Evolutionary conservation across 192 early-diverging fungal genomes (phyloP).

Genomic region (Backusella macrospora): DNA sequence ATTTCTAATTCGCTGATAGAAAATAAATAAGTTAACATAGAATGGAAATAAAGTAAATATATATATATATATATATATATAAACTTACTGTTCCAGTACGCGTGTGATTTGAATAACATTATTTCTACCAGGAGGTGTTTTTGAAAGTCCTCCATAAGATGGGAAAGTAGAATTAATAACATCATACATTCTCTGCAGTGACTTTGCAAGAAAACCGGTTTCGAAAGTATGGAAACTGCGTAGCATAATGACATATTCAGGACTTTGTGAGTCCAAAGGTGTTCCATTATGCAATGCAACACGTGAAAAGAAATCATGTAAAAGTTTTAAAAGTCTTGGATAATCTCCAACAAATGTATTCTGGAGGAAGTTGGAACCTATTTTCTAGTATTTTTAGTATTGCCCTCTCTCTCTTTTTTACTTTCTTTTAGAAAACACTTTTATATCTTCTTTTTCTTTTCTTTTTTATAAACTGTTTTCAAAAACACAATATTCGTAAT

Average conservation of each 20-base stretch:
- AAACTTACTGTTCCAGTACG: slow-evolving; percentile 55
- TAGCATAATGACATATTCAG: slow-evolving; percentile 46
- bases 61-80: background rate
- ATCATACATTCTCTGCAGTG: slow-evolving; percentile 62
- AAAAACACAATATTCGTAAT: background rate
- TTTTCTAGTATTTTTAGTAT: background rate
- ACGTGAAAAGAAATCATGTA: slow-evolving; percentile 58
- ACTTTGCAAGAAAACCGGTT: slow-evolving; percentile 56
- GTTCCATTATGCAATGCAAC: slow-evolving; percentile 51
- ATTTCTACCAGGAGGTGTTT: slow-evolving; percentile 44
- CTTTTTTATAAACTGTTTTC: background rate
- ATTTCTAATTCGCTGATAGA: slow-evolving; percentile 60
- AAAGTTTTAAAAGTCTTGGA: slow-evolving; percentile 49
- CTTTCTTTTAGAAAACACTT: too few species aligned
- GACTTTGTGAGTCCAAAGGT: slow-evolving; percentile 48
- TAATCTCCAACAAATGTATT: slow-evolving; percentile 57
- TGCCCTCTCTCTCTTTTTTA: background rate
- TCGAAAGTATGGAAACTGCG: slow-evolving; percentile 40
- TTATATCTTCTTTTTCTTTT: background rate
- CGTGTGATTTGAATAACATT: slow-evolving; percentile 61
- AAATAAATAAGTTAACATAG: slow-evolving; percentile 9
- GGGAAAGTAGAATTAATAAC: slow-evolving; percentile 64
- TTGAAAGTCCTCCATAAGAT: slow-evolving; percentile 41
- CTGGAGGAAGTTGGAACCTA: slow-evolving; percentile 56
- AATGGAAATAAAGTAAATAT: background rate